These are phyloP conservation scores for Pisolithus microcarpus DNA, from an alignment of 768 basidiomycete genomes.

Conservation along the genomic window DNA sequence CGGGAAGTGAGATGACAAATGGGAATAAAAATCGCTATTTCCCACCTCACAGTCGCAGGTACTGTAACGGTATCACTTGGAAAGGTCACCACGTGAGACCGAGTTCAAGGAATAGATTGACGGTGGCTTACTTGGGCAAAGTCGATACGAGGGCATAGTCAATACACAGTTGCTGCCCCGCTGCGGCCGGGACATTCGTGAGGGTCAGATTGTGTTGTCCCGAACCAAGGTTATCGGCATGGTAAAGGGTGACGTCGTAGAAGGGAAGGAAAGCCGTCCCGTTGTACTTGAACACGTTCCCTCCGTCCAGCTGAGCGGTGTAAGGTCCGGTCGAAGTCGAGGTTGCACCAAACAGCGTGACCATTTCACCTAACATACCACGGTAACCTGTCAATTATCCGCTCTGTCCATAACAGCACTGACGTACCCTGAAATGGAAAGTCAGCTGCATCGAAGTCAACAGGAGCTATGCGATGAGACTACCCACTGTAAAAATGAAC, in stretches of 20 bases:
- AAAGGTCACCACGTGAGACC: too few relatives aligned
- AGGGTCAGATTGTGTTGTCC: constrained; percentile 30
- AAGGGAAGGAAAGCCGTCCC: constrained; percentile 7
- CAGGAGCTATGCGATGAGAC: constrained; percentile 2
- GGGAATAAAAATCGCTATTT: too few relatives aligned
- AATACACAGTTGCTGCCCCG: constrained; percentile 20
- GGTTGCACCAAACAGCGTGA: constrained; percentile 40
- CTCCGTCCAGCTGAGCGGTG: constrained; percentile 30
- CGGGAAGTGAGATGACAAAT: too few relatives aligned
- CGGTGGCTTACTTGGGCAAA: too few relatives aligned
- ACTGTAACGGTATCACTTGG: too few relatives aligned
- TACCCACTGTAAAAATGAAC: constrained; percentile 33
- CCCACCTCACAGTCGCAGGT: too few relatives aligned
- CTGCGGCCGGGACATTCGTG: constrained; percentile 21
- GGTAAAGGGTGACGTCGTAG: constrained; percentile 28
- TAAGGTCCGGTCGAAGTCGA: constrained; percentile 30
- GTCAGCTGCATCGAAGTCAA: constrained; percentile 2
- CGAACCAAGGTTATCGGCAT: constrained; percentile 32
- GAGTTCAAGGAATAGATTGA: too few relatives aligned
- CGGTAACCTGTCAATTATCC: background rate
- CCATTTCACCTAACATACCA: constrained; percentile 30
- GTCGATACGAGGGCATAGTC: constrained; percentile 15
- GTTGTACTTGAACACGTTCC: constrained; percentile 7
- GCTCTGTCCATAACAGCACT: background rate
- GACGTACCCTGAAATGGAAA: constrained; percentile 15